Conservation (phyloP, 495 filamentous ascomycete species). For the Evernia prunastri region DNA sequence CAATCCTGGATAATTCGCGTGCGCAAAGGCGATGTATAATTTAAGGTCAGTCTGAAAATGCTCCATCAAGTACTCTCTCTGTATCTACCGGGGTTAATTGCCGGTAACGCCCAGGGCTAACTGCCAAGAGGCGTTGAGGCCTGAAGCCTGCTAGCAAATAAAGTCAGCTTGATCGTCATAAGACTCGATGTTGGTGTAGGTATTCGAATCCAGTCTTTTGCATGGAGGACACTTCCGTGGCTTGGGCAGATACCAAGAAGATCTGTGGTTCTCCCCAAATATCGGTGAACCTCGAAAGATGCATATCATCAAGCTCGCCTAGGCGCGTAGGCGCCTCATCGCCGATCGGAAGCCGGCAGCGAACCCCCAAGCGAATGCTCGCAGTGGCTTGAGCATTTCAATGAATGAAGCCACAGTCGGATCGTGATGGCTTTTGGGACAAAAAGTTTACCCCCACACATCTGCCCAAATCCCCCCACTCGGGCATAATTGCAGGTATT, state of each 20-base stretch:
- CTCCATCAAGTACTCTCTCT: neutral
- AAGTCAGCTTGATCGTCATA: neutral
- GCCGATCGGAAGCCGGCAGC: slow-evolving; percentile 3
- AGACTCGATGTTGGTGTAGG: neutral
- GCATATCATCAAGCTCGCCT: neutral
- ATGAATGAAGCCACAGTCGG: neutral
- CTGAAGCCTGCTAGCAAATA: neutral
- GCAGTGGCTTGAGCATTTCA: neutral
- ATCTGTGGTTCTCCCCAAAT: neutral
- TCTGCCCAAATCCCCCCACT: slow-evolving; percentile 1
- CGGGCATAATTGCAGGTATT: slow-evolving; percentile 3
- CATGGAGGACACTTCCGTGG: neutral
- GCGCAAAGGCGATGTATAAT: neutral
- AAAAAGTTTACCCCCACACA: slow-evolving; percentile 2
- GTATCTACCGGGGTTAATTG: neutral
- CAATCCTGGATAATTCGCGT: neutral
- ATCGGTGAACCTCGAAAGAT: neutral
- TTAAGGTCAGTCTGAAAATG: neutral
- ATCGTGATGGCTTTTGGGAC: neutral
- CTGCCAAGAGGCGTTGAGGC: neutral
- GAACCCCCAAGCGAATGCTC: neutral
- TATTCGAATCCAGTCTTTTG: neutral
- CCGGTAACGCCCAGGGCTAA: neutral
- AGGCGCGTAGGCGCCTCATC: neutral
- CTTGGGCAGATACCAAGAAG: neutral